These are phyloP conservation scores for Chenopodium suecicum DNA, from an alignment of 148 eudicot species.

Conservation along the genomic window DNA sequence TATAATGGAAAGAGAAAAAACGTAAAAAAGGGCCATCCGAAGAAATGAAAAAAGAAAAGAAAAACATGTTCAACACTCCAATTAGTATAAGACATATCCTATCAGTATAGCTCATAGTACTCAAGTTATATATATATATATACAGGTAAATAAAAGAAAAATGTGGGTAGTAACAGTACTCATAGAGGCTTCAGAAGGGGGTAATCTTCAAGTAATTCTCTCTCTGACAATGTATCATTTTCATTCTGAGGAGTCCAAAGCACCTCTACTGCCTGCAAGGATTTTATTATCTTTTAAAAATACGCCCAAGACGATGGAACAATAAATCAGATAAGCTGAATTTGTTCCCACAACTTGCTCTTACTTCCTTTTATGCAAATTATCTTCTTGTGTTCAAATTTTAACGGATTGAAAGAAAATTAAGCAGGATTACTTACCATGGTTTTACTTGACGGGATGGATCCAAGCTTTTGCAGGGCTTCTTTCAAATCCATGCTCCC, in stretches of 20 bases:
- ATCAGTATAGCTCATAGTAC: neutral
- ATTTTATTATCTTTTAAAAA: neutral
- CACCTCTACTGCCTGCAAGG: conserved; percentile 73
- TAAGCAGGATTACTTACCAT: conserved; percentile 44
- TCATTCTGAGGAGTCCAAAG: conserved; percentile 86
- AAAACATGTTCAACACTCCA: neutral
- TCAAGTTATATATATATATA: neutral
- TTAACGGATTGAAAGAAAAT: neutral
- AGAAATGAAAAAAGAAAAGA: neutral
- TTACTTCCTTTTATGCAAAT: neutral
- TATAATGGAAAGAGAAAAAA: neutral
- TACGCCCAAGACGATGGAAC: neutral
- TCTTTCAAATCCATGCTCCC: conserved; percentile 72
- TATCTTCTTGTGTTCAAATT: neutral
- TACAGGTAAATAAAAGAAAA: conserved; percentile 8
- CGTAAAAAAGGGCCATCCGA: neutral
- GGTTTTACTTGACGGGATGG: conserved; percentile 70
- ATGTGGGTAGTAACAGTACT: neutral
- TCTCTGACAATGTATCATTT: conserved; percentile 67
- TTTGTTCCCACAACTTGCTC: neutral
- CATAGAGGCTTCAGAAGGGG: conserved; percentile 63
- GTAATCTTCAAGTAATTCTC: conserved; percentile 78
- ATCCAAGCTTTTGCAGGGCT: conserved; percentile 76
- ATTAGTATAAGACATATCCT: conserved; percentile 5
- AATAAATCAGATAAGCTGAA: neutral